A percentile compares a stretch with the other conserved stretches of the same genome.
Evolutionary conservation across 2,329 filamentous ascomycete genomes (phyloP).

Genomic region (Trichoderma koningii): DNA sequence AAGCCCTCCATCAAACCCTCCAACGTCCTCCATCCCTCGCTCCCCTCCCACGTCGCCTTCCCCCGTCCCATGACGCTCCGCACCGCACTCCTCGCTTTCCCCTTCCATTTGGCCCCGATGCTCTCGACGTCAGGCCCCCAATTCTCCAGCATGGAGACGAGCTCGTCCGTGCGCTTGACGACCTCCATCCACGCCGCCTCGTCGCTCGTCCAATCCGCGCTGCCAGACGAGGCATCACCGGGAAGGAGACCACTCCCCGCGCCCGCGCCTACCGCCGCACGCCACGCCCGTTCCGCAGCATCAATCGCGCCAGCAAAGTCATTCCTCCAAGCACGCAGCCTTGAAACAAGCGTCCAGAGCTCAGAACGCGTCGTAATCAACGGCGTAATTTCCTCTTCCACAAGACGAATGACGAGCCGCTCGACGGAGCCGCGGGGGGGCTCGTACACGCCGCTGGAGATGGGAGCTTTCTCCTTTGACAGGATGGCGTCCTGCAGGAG

Average conservation of each 20-base stretch:
- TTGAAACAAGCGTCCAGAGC: conserved; percentile 75
- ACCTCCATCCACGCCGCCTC: conserved; percentile 69
- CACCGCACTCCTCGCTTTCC: conserved; percentile 83
- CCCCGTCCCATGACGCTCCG: conserved; percentile 81
- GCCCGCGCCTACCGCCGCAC: conserved; percentile 60
- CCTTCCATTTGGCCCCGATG: conserved; percentile 80
- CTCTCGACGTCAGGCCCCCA: conserved; percentile 66
- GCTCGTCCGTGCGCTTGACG: conserved; percentile 74
- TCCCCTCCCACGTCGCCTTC: conserved; percentile 81
- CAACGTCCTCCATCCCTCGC: conserved; percentile 65
- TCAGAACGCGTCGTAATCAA: conserved; percentile 78
- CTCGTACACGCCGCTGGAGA: conserved; percentile 38
- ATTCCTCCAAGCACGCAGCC: conserved; percentile 71
- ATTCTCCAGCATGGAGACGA: conserved; percentile 82
- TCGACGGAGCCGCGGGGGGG: conserved; percentile 59
- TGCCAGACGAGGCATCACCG: conserved; percentile 34
- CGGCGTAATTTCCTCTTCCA: conserved; percentile 75
- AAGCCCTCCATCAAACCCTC: conserved; percentile 58
- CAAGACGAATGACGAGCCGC: conserved; percentile 66
- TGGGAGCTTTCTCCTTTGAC: conserved; percentile 39
- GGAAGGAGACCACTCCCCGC: conserved; percentile 48
- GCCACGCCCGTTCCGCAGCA: conserved; percentile 88
- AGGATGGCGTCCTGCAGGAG: conserved; percentile 72
- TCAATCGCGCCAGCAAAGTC: conserved; percentile 74
- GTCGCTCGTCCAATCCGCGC: conserved; percentile 51